Evolutionary conservation across 805 yeast species (phyloP), one percentile per base, ranked within the genome.

Genomic region (Kodamaea lidongshanica): DNA sequence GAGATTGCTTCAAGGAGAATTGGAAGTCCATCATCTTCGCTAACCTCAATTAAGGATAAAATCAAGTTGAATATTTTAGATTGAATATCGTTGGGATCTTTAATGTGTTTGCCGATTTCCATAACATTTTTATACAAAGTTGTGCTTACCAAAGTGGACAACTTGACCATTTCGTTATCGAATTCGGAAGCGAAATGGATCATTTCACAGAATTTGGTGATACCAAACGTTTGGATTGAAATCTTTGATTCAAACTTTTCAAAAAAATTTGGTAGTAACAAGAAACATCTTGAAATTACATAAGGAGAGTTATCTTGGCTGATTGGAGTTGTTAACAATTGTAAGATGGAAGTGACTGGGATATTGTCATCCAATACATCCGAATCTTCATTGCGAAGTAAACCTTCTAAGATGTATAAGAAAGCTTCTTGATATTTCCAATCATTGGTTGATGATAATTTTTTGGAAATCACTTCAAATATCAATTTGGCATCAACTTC

Each of bases 11-110:
- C 95, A 8, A 83, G 66, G 23, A 88, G 54, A 27, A 81, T 65
- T 1, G 87, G 72, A 19, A 82, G 75, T 0, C 95, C 72, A 45
- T 88, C 97, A 26, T 85, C 95, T 25, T 77, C 82, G 0, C 92
- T 72, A 1, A 74, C 79, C 1, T 67, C 70, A 3, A 70, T 47
- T 7, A 89, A 52, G 2, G 66, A 50, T 3, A 51, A 45, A 7
- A 77, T 65, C 0, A 73, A 39, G 1, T 45, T 41, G 40, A 65
- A 48, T n/a, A 62, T 45, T 7, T 54, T 50, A 1, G 56, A 42
- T 44, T 70, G 70, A 4, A 46, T 27, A 1, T 41, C 38, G 11
- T 38, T 30, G 12, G 37, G 42, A 2, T 11, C 25, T 12, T 33
- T 39, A 11, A 44, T 32, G 6, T 31, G 13, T 3, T 32, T 24